Percentiles rank a stretch among this genome's conserved stretches.
phyloP scores from a whole-genome alignment of 306 rosid genomes.

The Leucaena leucocephala region DNA sequence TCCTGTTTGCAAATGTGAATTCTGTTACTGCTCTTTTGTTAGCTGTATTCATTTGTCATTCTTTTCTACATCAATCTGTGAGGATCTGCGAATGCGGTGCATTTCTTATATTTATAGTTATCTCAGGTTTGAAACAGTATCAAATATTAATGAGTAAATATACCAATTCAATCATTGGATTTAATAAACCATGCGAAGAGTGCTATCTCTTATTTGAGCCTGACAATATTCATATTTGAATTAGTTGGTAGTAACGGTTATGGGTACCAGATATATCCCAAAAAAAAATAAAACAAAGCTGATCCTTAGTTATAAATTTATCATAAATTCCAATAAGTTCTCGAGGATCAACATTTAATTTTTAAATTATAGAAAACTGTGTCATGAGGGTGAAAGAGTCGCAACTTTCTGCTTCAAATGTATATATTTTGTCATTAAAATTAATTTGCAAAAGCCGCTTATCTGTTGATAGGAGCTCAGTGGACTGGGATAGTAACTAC shows the following conservation, averaged over 20 bases:
- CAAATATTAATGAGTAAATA: conserved; percentile 6
- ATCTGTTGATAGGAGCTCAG: conserved; percentile 75
- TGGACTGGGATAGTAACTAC: conserved; percentile 99
- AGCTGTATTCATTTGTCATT: conserved; percentile 8
- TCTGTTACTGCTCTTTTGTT: conserved; percentile 1
- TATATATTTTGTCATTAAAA: neutral
- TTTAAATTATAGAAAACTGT: neutral
- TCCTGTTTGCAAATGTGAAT: conserved; percentile 19
- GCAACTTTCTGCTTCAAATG: neutral
- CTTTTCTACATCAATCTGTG: neutral
- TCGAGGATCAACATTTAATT: neutral
- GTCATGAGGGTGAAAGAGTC: neutral
- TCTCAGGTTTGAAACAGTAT: conserved; percentile 17
- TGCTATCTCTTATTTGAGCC: neutral
- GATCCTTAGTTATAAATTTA: neutral
- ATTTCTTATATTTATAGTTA: neutral
- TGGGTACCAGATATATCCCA: too few relatives aligned
- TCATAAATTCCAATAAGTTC: neutral
- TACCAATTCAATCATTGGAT: neutral
- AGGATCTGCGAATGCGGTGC: conserved; percentile 11
- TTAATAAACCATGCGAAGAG: neutral
- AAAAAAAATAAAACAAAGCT: too few relatives aligned
- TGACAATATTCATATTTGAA: neutral
- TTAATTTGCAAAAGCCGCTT: neutral
- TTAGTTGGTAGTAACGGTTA: neutral